Base-by-base conservation (phyloP, 2,329 filamentous ascomycete genomes). In the Chrysoporthe austroafricana region DNA sequence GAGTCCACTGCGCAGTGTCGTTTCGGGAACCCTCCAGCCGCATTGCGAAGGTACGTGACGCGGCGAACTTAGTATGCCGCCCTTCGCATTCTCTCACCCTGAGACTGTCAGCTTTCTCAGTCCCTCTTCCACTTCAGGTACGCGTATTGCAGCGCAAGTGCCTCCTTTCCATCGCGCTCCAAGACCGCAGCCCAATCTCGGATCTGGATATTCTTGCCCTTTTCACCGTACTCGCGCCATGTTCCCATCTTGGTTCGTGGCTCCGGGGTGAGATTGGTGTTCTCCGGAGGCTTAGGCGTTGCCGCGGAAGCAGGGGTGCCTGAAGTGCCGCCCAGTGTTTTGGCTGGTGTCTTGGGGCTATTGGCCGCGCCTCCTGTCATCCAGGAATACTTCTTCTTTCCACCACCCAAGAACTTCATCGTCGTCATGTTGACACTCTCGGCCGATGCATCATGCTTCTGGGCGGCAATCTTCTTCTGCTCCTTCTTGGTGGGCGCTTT, bases 401-500 rank as follows among this genome's bases (percentile, higher is more conserved):
- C 83, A 18, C 80, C 79, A 4, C 87, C 86, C 76, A 87, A 85
- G 73, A 86, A 84, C 66, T 91, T 90, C 56, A 94, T 85, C 1
- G 86, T 92, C 0, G 94, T 97, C 66, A 89, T 85, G 76, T 97
- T 97, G 36, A 95, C 93, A 70, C 90, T 91, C 32, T 90, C 88
- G 71, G 95, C 93, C 68, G 90, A 90, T 21, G 91, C 91, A 74
- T 96, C 93, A 0, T 89, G 91, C 32, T 90, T 86, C 73, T 91
- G 92, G 69, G 93, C 90, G 72, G 91, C 85, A 71, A 90, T 91
- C 78, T 90, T 93, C 76, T 91, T 88, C 69, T 84, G 85, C 77
- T 97, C 94, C 80, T 97, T 97, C 84, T 97, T 97, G 4, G 91
- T 91, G 63, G 92, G 85, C 3, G 88, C 85, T 77, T 94, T 95